Conservation (phyloP, 176 grass and related monocot species). For the Triticum dicoccoides region DNA sequence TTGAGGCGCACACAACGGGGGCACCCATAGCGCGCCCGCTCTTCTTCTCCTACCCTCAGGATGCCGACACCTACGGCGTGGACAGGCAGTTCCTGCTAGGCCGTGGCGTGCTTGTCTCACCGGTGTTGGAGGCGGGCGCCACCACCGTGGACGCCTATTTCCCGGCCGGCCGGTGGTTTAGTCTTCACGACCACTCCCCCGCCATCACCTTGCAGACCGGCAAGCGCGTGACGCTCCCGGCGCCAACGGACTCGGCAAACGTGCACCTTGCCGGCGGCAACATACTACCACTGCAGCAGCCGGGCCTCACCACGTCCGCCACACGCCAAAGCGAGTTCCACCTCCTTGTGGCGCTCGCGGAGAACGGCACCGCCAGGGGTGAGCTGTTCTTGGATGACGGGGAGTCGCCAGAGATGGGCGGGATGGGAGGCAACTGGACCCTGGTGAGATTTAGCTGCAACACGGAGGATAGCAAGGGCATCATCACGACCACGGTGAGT, state of each 20-base stretch:
- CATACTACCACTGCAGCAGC: constrained; percentile 54
- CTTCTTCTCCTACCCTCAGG: constrained; percentile 83
- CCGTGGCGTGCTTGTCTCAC: constrained; percentile 62
- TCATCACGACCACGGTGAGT: constrained; percentile 13
- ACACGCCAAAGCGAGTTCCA: constrained; percentile 49
- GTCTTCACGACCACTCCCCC: constrained; percentile 38
- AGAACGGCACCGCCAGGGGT: constrained; percentile 38
- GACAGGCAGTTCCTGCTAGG: constrained; percentile 69
- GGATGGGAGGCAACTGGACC: constrained; percentile 31
- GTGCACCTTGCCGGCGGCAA: constrained; percentile 60
- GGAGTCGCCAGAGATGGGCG: constrained; percentile 65
- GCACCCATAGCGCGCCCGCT: constrained; percentile 74
- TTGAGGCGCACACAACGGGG: constrained; percentile 58
- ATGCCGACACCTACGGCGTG: constrained; percentile 47
- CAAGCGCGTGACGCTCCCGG: constrained; percentile 35
- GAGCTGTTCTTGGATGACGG: constrained; percentile 80
- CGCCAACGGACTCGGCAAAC: constrained; percentile 54
- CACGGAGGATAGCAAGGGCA: background rate
- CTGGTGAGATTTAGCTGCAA: constrained; percentile 44
- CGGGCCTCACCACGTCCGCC: constrained; percentile 43
- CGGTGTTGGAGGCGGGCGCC: constrained; percentile 36
- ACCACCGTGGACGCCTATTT: constrained; percentile 66
- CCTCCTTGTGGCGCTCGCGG: constrained; percentile 55
- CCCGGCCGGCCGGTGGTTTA: constrained; percentile 69
- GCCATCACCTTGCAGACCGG: constrained; percentile 11